Conservation (phyloP, 371 early-diverging fungal species). For the Nematocida parisii region DNA sequence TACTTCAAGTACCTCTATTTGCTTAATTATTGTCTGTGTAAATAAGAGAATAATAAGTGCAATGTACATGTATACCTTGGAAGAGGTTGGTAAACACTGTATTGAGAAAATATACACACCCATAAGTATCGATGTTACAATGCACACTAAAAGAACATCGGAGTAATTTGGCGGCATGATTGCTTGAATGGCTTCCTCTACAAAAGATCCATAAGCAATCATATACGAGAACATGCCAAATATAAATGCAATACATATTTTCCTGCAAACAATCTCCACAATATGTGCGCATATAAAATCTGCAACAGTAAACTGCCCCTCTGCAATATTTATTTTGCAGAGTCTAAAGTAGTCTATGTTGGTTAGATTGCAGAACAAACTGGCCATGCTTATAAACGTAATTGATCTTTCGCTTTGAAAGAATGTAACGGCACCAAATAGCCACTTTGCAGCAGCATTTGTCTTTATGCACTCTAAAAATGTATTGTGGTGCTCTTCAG, state of each 20-base stretch:
- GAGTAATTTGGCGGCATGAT: background rate
- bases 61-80: constrained; percentile 7
- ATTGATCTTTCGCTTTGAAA: constrained; percentile 6
- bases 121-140: background rate
- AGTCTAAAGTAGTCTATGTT: constrained; percentile 6
- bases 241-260: constrained; percentile 8
- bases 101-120: background rate
- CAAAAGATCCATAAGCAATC: background rate
- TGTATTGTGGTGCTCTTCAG: background rate
- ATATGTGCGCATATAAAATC: constrained; percentile 24
- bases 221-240: background rate
- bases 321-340: constrained; percentile 43
- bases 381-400: constrained; percentile 13
- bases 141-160: background rate
- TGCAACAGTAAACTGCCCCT: constrained; percentile 32
- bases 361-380: background rate
- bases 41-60: background rate
- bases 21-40: background rate
- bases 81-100: background rate
- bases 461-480: background rate
- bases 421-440: background rate
- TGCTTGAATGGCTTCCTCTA: background rate
- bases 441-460: background rate
- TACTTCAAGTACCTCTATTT: background rate
- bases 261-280: constrained; percentile 5